phyloP scores from a whole-genome alignment of 768 basidiomycete species.

The Boletus tomentosulus region DNA sequence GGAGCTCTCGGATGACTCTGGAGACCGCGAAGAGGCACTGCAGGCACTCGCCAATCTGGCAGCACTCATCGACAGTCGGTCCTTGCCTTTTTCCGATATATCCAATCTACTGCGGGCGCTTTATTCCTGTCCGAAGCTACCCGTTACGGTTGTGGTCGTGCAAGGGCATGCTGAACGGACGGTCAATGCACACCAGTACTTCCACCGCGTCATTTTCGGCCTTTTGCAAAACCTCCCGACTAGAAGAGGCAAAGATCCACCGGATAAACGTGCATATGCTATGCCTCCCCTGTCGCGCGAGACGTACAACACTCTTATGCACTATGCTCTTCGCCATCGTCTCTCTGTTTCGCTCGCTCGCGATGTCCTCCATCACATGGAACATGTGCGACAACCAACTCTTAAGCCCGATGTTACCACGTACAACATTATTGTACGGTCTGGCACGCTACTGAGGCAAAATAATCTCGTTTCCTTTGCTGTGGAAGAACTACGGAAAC shows the following conservation, averaged over 20 bases:
- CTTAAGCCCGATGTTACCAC: constrained; percentile 48
- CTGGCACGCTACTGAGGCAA: constrained; percentile 46
- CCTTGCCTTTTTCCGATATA: constrained; percentile 43
- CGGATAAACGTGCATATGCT: constrained; percentile 1
- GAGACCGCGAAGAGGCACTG: constrained; percentile 35
- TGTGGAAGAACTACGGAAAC: constrained; percentile 32
- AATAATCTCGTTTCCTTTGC: constrained; percentile 40
- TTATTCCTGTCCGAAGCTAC: constrained; percentile 41
- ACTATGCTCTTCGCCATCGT: constrained; percentile 64
- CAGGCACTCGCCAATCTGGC: constrained; percentile 64
- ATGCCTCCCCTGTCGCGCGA: constrained; percentile 36
- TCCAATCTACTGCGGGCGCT: constrained; percentile 44
- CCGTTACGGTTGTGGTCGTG: constrained; percentile 37
- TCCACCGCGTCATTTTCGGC: constrained; percentile 43
- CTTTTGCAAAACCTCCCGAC: constrained; percentile 35
- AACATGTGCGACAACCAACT: constrained; percentile 34
- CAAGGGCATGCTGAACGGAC: constrained; percentile 18
- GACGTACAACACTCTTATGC: constrained; percentile 58
- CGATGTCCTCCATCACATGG: constrained; percentile 54
- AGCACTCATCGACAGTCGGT: constrained; percentile 45
- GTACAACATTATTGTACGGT: constrained; percentile 56
- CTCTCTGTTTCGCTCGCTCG: constrained; percentile 46
- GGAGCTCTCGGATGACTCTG: constrained; percentile 23
- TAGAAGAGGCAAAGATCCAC: constrained; percentile 19
- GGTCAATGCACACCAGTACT: constrained; percentile 44